Evolutionary conservation across 208 protist species (phyloP), one percentile per base, ranked within the genome.

Genomic region (Balamuthia mandrillaris): DNA sequence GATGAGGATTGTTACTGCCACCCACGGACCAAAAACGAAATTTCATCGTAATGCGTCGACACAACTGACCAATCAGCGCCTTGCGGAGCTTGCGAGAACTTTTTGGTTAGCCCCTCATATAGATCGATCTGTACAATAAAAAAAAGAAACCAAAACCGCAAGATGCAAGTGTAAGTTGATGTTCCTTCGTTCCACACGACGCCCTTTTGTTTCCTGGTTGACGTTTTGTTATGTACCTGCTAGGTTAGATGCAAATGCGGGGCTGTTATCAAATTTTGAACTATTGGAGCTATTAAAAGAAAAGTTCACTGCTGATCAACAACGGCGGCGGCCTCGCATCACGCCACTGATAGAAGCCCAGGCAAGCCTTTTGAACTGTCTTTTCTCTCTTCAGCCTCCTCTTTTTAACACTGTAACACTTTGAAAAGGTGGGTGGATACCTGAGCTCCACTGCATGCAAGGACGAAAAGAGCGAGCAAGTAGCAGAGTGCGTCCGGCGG

Each of bases 151-250:
- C 14, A 54, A 54, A 54, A 14, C 60, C 21, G 37, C 58, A 10
- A 72, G 65, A 75, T 75, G 65, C 65, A 75, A 75, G 65, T 75
- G 65, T 74, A 74, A 9, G 61, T 2, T 2, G n/a, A n/a, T n/a
- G 3, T 37, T 21, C 21, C 14, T 51, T 1, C 9, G 2, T n/a
- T 45, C 7, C 47, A 33, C 14, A 1, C 41, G 37, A 41, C 16
- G 24, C 10, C 27, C 35, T 21, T 24, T 39, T 21, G 2, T 66
- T n/a, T 41, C 27, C 60, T 1, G 6, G 31, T 52, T 51, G 7
- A 4, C 33, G 27, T 12, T 74, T n/a, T 49, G 21, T 52, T 74
- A 52, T 68, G 0, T 5, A 0, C 18, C 47, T 12, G 33, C 10
- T 49, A 74, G 65, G 6, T 29, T 74, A 24, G 65, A 74, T 37